Evolutionary conservation across 306 rosid species (phyloP).

Genomic region (Begonia peltatifolia): DNA sequence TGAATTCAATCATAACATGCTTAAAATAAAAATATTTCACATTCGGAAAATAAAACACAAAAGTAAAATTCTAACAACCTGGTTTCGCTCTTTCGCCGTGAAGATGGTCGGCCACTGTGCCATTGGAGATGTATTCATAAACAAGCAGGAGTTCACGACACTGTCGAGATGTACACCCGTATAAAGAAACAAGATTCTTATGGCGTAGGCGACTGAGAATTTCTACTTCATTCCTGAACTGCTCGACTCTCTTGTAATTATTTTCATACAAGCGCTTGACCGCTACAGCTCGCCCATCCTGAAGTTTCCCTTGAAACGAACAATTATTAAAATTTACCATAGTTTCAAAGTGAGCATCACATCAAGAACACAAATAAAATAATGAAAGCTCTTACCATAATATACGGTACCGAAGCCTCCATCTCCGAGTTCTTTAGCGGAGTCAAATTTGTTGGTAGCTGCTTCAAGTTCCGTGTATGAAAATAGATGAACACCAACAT

Average conservation of each 20-base stretch:
- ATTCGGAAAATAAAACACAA: too few relatives aligned
- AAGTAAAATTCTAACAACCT: neutral
- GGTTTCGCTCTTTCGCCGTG: slow-evolving; percentile 44
- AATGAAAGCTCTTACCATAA: slow-evolving; percentile 28
- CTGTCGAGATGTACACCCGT: slow-evolving; percentile 73
- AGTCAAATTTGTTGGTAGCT: slow-evolving; percentile 53
- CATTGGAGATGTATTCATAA: slow-evolving; percentile 64
- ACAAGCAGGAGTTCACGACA: slow-evolving; percentile 77
- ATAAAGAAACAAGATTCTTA: slow-evolving; percentile 58
- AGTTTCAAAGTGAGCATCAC: too few relatives aligned
- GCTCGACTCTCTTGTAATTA: slow-evolving; percentile 63
- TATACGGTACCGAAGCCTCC: slow-evolving; percentile 88
- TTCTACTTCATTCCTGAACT: slow-evolving; percentile 62
- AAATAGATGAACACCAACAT: slow-evolving; percentile 34
- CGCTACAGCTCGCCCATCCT: slow-evolving; percentile 61
- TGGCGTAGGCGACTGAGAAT: slow-evolving; percentile 45
- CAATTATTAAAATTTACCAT: too few relatives aligned
- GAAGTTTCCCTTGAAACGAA: slow-evolving; percentile 15
- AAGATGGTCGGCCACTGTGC: slow-evolving; percentile 81
- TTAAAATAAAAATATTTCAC: too few relatives aligned
- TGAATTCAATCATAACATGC: too few relatives aligned
- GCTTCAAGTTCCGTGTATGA: slow-evolving; percentile 49
- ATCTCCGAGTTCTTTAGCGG: slow-evolving; percentile 61
- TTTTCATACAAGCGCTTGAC: slow-evolving; percentile 73
- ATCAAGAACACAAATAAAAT: too few relatives aligned